These are phyloP conservation scores for Polytrichum commune DNA, from an alignment of 225 moss, liverwort and hornwort genomes.

Conservation along the genomic window DNA sequence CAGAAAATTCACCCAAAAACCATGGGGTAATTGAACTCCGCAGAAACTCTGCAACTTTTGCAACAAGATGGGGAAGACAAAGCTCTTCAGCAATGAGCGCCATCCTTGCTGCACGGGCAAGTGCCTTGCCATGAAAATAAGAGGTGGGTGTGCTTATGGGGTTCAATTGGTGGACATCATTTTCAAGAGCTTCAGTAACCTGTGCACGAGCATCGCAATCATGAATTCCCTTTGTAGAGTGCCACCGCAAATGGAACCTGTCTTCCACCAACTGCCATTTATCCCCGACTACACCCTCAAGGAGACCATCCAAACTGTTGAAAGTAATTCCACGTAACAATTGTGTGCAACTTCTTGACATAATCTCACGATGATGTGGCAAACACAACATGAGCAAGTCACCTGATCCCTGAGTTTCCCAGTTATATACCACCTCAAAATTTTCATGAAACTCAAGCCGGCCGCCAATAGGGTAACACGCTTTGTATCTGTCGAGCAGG, in stretches of 20 bases:
- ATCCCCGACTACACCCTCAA: conserved; percentile 76
- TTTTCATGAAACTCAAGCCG: conserved; percentile 57
- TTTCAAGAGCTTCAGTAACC: conserved; percentile 52
- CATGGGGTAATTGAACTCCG: conserved; percentile 60
- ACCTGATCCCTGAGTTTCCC: conserved; percentile 72
- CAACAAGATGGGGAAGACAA: conserved; percentile 36
- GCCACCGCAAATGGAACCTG: conserved; percentile 46
- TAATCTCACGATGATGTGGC: conserved; percentile 72
- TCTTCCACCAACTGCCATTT: conserved; percentile 58
- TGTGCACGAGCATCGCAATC: conserved; percentile 32
- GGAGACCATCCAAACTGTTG: conserved; percentile 61
- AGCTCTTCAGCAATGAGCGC: conserved; percentile 86
- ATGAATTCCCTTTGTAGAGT: conserved; percentile 51
- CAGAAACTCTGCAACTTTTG: conserved; percentile 60
- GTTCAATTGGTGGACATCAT: conserved; percentile 48
- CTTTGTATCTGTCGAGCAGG: conserved; percentile 70
- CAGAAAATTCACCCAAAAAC: conserved; percentile 64
- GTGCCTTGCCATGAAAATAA: conserved; percentile 81
- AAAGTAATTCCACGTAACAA: conserved; percentile 40
- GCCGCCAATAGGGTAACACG: conserved; percentile 72
- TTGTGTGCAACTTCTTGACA: conserved; percentile 35
- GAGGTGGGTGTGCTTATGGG: conserved; percentile 64
- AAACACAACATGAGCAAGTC: conserved; percentile 84
- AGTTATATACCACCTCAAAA: conserved; percentile 67
- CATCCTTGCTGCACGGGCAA: conserved; percentile 83